Conservation (phyloP, 345 rosid genomes). For the Lenwebbia sp. region DNA sequence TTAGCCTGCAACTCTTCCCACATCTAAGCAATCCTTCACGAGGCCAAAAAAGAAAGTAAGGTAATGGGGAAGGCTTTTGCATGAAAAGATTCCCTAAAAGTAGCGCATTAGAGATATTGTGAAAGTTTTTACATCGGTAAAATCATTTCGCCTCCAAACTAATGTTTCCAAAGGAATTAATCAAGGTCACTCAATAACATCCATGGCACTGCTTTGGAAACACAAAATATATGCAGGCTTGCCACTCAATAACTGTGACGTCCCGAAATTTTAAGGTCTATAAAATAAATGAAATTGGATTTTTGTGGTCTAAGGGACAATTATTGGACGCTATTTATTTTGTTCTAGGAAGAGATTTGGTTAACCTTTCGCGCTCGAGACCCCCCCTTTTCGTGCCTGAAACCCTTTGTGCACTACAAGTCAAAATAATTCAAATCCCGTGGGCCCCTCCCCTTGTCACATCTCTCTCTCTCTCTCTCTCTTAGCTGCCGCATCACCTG, state of each 20-base stretch:
- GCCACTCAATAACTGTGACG: neutral
- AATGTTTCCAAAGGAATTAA: neutral
- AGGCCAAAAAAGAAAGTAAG: neutral
- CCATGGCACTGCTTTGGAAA: neutral
- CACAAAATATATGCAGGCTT: neutral
- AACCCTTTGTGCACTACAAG: too few species aligned
- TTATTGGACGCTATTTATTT: too few species aligned
- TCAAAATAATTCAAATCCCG: too few species aligned
- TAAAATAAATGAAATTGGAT: too few species aligned
- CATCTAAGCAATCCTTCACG: constrained; percentile 42
- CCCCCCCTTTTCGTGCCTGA: too few species aligned
- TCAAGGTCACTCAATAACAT: neutral
- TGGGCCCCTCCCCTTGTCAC: too few species aligned
- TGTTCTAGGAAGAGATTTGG: too few species aligned
- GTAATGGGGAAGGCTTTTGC: neutral
- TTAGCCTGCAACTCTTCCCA: constrained; percentile 56
- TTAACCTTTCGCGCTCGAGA: too few species aligned
- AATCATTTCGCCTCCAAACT: neutral
- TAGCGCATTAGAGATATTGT: neutral
- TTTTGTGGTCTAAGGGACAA: too few species aligned
- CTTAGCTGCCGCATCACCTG: too few species aligned
- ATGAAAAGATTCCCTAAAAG: neutral
- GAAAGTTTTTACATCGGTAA: neutral
- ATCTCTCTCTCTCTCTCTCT: too few species aligned
- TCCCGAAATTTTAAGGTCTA: too few species aligned